Base-by-base conservation (phyloP, 306 rosid genomes). In the Acacia melanoxylon region DNA sequence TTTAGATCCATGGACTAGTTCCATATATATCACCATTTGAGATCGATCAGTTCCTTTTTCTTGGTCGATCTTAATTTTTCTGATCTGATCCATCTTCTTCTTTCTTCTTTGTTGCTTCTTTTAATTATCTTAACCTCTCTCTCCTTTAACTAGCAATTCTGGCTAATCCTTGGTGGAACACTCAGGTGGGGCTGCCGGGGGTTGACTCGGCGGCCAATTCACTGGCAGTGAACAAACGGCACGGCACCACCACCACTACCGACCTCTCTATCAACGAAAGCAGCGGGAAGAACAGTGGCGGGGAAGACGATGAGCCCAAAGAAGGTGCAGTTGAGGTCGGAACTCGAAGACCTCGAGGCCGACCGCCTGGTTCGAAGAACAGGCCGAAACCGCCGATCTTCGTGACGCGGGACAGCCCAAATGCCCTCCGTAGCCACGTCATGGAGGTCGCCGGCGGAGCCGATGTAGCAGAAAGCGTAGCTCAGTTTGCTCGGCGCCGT, bases 91-190 rank as follows among this genome's bases (percentile, higher is more conserved):
- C 40, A 1, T 65, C 70, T 13, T 65, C 41, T 63, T 15, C 44
- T 66, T 31, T 6, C 16, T 16, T 15, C 3, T 51, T 17, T 3
- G 6, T 51, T 16, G 2, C 6, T 51, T 5, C n/a, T 27, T 15
- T 63, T 10, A 65, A 65, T 65, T 3, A 42, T 24, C 68, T 69
- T 25, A 77, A 13, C 35, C 54, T 22, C 69, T 25, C 58, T 51
- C 58, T 19, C n/a, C 61, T 17, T 19, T 0, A 4, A 27, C 65
- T 20, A 76, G 77, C 85, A 86, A 84, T 7, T 81, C 91, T 95
- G 99, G 98, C 99, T 78, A 95, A 92, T 79, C 99, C 98, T 56
- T 95, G 99, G 99, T 95, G 99, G 99, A 86, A 92, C 12, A 84
- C 84, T 40, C 95, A 87, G 86, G 92, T 90, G 68, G 98, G 97